A percentile compares a stretch with the other conserved stretches of the same genome.
These are phyloP conservation scores for Fusarium pseudograminearum DNA, from an alignment of 2,329 filamentous ascomycete species.

Conservation along the genomic window DNA sequence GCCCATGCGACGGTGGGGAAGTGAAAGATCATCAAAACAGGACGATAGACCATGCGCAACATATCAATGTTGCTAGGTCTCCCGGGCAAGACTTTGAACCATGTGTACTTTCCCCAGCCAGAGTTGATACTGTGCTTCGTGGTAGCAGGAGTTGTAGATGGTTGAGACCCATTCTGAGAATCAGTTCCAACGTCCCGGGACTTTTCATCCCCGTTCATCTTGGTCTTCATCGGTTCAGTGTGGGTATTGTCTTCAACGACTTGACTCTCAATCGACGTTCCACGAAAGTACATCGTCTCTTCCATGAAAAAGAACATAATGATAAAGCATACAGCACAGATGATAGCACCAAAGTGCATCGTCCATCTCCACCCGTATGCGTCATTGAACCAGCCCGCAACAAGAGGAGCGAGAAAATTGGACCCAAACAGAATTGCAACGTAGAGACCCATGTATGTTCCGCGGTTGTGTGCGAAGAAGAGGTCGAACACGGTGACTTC, in stretches of 20 bases:
- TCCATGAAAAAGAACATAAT: constrained; percentile 10
- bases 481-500: constrained; percentile 5
- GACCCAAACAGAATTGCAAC: constrained; percentile 1
- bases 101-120: neutral
- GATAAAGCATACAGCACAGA: neutral
- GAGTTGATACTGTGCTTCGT: neutral
- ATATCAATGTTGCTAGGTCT: neutral
- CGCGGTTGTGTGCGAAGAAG: constrained; percentile 6
- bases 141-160: neutral
- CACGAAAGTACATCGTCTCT: constrained; percentile 10
- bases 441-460: constrained; percentile 14
- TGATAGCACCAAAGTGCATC: constrained; percentile 1
- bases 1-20: constrained; percentile 2
- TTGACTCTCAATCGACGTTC: neutral
- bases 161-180: neutral
- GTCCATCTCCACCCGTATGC: constrained; percentile 3
- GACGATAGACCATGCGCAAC: constrained; percentile 7
- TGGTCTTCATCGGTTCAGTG: neutral
- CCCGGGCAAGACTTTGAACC: constrained; percentile 1
- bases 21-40: constrained; percentile 4
- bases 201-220: neutral
- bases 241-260: neutral
- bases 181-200: neutral
- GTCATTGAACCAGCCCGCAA: constrained; percentile 5
- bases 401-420: neutral